phyloP scores from a whole-genome alignment of 345 rosid genomes.

The Sisymbrium irio region DNA sequence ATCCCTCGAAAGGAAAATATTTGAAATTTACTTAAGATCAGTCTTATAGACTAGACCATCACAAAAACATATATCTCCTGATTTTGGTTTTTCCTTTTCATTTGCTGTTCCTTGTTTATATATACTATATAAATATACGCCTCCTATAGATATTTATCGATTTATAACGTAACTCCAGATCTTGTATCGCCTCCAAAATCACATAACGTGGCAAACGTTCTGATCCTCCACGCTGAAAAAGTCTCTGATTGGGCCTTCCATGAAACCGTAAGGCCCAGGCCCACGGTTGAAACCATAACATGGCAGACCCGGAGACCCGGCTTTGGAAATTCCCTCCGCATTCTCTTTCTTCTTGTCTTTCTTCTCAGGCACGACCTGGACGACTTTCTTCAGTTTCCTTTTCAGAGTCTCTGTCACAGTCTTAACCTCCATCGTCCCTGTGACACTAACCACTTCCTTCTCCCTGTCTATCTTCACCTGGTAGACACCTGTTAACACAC shows the following conservation, averaged over 20 bases:
- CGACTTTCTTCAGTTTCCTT: constrained; percentile 56
- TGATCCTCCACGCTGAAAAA: constrained; percentile 25
- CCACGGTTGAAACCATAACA: neutral
- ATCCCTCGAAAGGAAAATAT: too few species aligned
- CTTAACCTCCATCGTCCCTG: constrained; percentile 69
- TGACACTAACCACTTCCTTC: constrained; percentile 67
- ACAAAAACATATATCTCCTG: too few species aligned
- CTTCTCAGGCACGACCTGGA: constrained; percentile 61
- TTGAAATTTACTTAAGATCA: too few species aligned
- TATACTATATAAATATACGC: too few species aligned
- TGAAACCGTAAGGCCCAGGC: constrained; percentile 18
- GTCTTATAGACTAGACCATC: too few species aligned
- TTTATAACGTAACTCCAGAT: neutral
- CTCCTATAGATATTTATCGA: neutral
- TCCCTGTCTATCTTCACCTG: constrained; percentile 43
- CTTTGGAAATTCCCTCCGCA: constrained; percentile 16
- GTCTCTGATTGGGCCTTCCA: constrained; percentile 18
- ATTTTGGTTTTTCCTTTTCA: too few species aligned
- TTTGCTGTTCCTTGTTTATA: too few species aligned
- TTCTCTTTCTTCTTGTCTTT: constrained; percentile 44
- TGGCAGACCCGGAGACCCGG: constrained; percentile 15
- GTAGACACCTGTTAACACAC: constrained; percentile 49
- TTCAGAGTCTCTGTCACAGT: constrained; percentile 44
- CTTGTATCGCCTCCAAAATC: constrained; percentile 9
- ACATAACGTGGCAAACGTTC: constrained; percentile 20